Evolutionary conservation across 768 basidiomycete species (phyloP).

Genomic region (Leucocoprinus leucothites): DNA sequence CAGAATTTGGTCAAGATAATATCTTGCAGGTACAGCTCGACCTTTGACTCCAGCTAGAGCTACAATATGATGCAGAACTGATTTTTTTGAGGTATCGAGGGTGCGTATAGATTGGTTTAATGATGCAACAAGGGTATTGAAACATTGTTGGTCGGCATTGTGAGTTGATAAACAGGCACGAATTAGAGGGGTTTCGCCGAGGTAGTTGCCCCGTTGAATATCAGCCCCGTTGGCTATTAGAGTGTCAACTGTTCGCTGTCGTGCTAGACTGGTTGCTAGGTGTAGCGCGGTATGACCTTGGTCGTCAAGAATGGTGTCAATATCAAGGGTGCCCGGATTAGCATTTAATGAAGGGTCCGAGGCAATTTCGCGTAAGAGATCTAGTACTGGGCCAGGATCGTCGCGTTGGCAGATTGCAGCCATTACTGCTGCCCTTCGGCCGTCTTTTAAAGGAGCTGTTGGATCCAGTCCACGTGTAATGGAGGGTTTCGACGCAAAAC

Average conservation of each 20-base stretch:
- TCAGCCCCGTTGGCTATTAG: slow-evolving; percentile 82
- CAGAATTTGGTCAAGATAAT: slow-evolving; percentile 90
- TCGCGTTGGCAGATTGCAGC: slow-evolving; percentile 68
- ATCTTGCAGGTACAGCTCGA: slow-evolving; percentile 76
- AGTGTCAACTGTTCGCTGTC: slow-evolving; percentile 61
- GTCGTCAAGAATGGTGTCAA: slow-evolving; percentile 89
- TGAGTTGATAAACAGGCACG: slow-evolving; percentile 89
- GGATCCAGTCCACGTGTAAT: slow-evolving; percentile 51
- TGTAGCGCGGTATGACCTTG: slow-evolving; percentile 94
- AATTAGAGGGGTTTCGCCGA: slow-evolving; percentile 93
- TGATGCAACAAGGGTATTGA: slow-evolving; percentile 58
- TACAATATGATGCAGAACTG: slow-evolving; percentile 89
- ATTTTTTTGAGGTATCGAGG: slow-evolving; percentile 81
- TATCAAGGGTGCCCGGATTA: slow-evolving; percentile 40
- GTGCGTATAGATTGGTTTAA: slow-evolving; percentile 81
- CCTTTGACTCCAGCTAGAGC: slow-evolving; percentile 91
- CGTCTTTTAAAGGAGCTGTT: slow-evolving; percentile 47
- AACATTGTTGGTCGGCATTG: slow-evolving; percentile 75
- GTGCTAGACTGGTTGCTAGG: slow-evolving; percentile 83
- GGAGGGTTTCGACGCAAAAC: slow-evolving; percentile 68
- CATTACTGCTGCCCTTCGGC: slow-evolving; percentile 59
- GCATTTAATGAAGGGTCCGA: slow-evolving; percentile 36
- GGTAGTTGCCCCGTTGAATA: slow-evolving; percentile 85
- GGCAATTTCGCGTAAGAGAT: slow-evolving; percentile 63
- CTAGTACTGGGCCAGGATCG: slow-evolving; percentile 59